Conservation (phyloP, 192 early-diverging fungal species). For the Rhizophagus clarus region DNA sequence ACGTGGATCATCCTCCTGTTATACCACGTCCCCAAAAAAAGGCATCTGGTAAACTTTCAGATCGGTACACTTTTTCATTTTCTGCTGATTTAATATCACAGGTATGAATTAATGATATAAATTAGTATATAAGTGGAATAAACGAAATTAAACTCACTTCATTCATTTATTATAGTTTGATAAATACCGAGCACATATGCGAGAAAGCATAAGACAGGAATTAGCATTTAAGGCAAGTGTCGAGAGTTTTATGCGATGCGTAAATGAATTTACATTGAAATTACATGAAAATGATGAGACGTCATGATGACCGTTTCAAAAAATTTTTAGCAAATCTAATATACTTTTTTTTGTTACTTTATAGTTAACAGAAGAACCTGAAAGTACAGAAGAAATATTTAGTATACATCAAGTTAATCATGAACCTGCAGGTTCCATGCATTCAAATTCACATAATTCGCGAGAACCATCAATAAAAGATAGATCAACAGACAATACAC, state of each 20-base stretch:
- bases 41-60: not conserved
- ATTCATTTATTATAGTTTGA: slow-evolving; percentile 17
- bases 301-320: no score
- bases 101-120: not conserved
- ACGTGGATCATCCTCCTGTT: not conserved
- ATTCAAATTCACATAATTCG: not conserved
- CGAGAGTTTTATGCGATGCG: no score
- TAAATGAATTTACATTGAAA: no score
- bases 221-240: not conserved
- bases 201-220: slow-evolving; percentile 5
- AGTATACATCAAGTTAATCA: not conserved
- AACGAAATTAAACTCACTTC: no score
- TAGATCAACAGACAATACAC: not conserved
- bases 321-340: no score
- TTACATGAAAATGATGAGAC: no score
- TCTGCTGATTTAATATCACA: slow-evolving; percentile 13
- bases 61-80: slow-evolving; percentile 17
- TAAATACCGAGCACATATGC: slow-evolving; percentile 14
- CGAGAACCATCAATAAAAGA: not conserved
- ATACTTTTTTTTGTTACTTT: not conserved
- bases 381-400: not conserved
- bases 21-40: not conserved
- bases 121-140: no score
- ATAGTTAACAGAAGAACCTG: not conserved
- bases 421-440: not conserved